Conservation (phyloP, 2,329 filamentous ascomycete genomes). For the Stachybotrys elegans region DNA sequence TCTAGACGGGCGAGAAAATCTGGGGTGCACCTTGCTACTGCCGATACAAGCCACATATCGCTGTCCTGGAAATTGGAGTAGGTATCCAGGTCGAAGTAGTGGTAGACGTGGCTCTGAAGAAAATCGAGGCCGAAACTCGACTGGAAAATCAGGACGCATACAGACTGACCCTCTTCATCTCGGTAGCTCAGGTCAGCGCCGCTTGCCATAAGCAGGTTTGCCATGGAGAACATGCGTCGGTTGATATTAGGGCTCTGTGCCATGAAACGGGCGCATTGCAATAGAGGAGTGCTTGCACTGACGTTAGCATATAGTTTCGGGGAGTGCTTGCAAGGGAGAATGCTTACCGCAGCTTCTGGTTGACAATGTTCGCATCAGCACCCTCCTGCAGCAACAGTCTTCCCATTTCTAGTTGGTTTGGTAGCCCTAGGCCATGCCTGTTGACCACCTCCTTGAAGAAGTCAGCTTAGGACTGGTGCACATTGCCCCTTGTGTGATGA, state of each 20-base stretch:
- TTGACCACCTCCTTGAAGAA: not conserved
- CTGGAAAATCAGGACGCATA: not conserved
- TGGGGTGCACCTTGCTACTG: too few species aligned
- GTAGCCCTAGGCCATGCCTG: not conserved
- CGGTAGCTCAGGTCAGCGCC: not conserved
- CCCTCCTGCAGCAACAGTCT: not conserved
- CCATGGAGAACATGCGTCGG: not conserved
- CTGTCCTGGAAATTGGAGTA: too few species aligned
- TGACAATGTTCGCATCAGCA: not conserved
- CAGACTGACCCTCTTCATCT: not conserved
- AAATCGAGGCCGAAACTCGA: not conserved
- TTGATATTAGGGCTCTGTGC: not conserved
- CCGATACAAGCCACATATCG: too few species aligned
- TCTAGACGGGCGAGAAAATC: too few species aligned
- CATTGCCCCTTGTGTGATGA: too few species aligned
- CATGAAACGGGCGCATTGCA: not conserved
- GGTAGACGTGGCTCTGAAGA: not conserved
- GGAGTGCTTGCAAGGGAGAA: not conserved
- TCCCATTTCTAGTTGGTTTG: not conserved
- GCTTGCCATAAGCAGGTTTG: not conserved
- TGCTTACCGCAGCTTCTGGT: not conserved
- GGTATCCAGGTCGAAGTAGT: too few species aligned
- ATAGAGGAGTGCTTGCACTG: not conserved
- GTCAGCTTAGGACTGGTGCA: too few species aligned
- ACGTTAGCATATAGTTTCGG: not conserved